Evolutionary conservation across 768 basidiomycete species (phyloP).

Genomic region (Nidula microcarpa): DNA sequence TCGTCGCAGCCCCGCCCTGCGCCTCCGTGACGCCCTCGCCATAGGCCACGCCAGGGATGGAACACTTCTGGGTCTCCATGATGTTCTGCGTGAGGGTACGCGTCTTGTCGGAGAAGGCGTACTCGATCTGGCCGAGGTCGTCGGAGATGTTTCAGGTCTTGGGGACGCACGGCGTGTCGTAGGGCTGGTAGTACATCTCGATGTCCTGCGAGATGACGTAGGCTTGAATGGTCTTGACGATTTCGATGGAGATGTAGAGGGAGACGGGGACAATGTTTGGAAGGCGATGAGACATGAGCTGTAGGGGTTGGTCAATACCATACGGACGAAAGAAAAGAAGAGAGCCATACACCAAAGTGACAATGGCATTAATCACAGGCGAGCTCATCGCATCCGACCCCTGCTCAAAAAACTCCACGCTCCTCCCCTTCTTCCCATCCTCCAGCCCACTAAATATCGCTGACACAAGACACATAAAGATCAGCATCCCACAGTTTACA

Average conservation of each 20-base stretch:
- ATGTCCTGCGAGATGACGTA: conserved; percentile 95
- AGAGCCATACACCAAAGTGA: conserved; percentile 79
- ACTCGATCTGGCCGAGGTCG: conserved; percentile 98
- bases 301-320: conserved; percentile 2
- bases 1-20: conserved; percentile 85
- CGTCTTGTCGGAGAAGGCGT: conserved; percentile 86
- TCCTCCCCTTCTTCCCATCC: conserved; percentile 58
- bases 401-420: conserved; percentile 68
- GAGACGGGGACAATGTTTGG: conserved; percentile 96
- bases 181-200: conserved; percentile 92
- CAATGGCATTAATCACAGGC: conserved; percentile 66
- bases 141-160: conserved; percentile 99
- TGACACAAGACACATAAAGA: conserved; percentile 71
- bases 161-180: conserved; percentile 86
- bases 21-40: conserved; percentile 97
- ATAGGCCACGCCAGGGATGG: conserved; percentile 77
- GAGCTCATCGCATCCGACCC: conserved; percentile 62
- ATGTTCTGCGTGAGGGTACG: conserved; percentile 97
- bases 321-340: conserved; percentile 2
- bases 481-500: conserved; percentile 83
- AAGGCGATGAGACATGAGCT: conserved; percentile 94
- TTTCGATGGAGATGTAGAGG: conserved; percentile 95
- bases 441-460: conserved; percentile 76
- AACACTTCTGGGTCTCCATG: conserved; percentile 98
- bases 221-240: conserved; percentile 97